Evolutionary conservation across 768 basidiomycete species (phyloP), one percentile per base, ranked within the genome.

Genomic region (Tulasnella sp.): DNA sequence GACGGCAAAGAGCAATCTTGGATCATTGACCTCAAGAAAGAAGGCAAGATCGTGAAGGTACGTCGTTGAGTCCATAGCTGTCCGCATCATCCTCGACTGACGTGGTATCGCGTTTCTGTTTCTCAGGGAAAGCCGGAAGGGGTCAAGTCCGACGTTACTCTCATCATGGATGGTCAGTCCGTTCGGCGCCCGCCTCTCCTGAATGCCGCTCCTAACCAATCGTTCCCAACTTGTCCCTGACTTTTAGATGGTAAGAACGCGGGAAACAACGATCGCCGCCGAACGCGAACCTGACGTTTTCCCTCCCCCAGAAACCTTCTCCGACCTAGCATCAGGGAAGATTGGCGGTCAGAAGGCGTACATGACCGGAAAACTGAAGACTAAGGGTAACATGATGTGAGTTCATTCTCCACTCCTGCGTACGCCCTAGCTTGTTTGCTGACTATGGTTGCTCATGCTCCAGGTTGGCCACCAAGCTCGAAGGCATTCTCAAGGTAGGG

Each of bases 1-100:
- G 85, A 87, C 19, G 91, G 91, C 77, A 86, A 92, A 83, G 89
- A 89, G 78, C 91, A 85, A 25, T 86, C 86, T 67, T 97, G 94
- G 94, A 96, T 94, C 8, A 93, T 98, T 80, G 96, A 98, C 86
- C 81, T 97, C 81, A 97, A 98, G 88, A 91, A 91, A 84, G 86
- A 87, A 17, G 93, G 92, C 14, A 84, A 86, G 29, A 87, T 96
- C 36, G 90, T 89, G 86, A 90, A 91, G 29, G 58, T 64, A 25
- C 31, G 58, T 64, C 14, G 58, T 12, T 64, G 25, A 1, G 8
- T 34, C 0, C 25, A n/a, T 64, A 29, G 15, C 29, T 64, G 29
- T 64, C 54, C 31, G 2, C n/a, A n/a, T n/a, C 11, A 1, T 17
- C 31, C 15, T 64, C 58, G 58, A 4, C 31, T 64, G 29, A 64